Evolutionary conservation across 495 filamentous ascomycete genomes (phyloP), one percentile per base, ranked within the genome.

Genomic region (Aspergillus coremiiformis): DNA sequence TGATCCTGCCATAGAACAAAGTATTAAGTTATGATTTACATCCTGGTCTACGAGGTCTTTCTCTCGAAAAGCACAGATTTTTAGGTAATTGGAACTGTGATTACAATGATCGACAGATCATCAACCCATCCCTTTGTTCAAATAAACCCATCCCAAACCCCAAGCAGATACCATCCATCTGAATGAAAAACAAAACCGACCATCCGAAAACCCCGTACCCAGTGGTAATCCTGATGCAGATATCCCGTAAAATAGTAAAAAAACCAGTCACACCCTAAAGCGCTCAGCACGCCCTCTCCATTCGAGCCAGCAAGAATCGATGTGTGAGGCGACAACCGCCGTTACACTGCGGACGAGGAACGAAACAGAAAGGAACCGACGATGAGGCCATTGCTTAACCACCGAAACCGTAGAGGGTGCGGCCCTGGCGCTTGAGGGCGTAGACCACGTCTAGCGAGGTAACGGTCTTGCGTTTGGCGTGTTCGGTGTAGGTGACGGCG

Each of bases 341-440:
- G 17, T 20, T 11, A 41, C 11, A 10, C 7, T 10, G 9, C 19
- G 37, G 5, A 8, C 41, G 46, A 44, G 26, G 33, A 5, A 47
- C 19, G 54, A 35, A 44, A 49, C 30, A 52, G 27, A 22, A 33
- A 52, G 14, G 12, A 44, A 49, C 26, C 14, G 29, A 49, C 10
- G 19, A 24, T 14, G 11, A 17, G 39, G 23, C 21, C 35, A 44
- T 10, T 27, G 45, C 67, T 80, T 90, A 97, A 78, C 92, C 92
- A 83, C 92, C 92, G 82, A 97, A 97, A 78, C 91, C 91, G 77
- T 96, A 95, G 24, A 95, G 86, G 69, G 90, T 95, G 71, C 91
- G 87, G 67, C 91, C 91, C 78, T 93, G 89, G 73, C 91, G 83
- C 83, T 94, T 93, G 63, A 96, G 82, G 46, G 89, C 89, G 63